Evolutionary conservation across 2,329 filamentous ascomycete species (phyloP).

Genomic region (Sarocladiaceae sp.): DNA sequence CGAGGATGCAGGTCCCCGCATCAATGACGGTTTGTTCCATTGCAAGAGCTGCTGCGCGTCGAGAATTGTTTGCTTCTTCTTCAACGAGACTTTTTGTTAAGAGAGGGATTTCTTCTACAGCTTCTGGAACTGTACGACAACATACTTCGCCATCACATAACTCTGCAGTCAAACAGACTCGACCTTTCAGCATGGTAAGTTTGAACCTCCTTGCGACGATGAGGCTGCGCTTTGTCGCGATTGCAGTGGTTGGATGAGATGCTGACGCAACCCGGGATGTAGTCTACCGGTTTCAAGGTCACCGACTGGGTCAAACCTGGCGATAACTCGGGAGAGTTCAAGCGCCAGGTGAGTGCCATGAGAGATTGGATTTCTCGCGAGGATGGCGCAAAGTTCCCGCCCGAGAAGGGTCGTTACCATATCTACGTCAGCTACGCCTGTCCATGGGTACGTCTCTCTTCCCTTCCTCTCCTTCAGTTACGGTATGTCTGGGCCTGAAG

Average conservation of each 20-base stretch:
- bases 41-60: neutral
- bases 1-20: neutral
- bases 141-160: neutral
- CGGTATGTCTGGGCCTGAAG: neutral
- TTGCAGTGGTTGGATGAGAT: too few relatives aligned
- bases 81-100: neutral
- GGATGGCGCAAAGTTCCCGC: slow-evolving; percentile 68
- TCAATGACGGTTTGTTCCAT: slow-evolving; percentile 2
- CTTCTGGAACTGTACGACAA: neutral
- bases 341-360: slow-evolving; percentile 80
- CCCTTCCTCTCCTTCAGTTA: neutral
- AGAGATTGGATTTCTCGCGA: slow-evolving; percentile 74
- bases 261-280: too few relatives aligned
- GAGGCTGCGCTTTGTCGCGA: neutral
- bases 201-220: neutral
- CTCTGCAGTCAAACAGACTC: neutral
- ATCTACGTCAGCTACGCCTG: slow-evolving; percentile 93
- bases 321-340: slow-evolving; percentile 87
- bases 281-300: slow-evolving; percentile 51
- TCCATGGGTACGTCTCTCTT: slow-evolving; percentile 61
- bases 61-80: neutral
- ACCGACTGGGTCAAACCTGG: slow-evolving; percentile 78
- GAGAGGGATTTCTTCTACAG: neutral
- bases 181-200: slow-evolving; percentile 6
- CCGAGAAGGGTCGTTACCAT: slow-evolving; percentile 89